Evolutionary conservation across 2,329 filamentous ascomycete species (phyloP).

Genomic region (Zymoseptoria tritici): DNA sequence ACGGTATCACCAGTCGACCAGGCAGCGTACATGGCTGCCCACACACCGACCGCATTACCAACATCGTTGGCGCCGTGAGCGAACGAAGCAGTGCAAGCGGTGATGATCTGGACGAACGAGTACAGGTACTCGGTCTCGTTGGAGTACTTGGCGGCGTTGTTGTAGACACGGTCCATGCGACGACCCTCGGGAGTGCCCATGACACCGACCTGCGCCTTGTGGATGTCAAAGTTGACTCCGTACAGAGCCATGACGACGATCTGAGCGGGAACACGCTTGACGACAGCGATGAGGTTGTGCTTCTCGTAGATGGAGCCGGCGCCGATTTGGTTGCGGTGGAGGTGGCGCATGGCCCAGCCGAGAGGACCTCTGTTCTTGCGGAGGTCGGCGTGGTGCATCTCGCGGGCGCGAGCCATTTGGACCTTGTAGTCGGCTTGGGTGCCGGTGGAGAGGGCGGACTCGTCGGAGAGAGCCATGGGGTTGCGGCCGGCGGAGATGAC

Average conservation of each 20-base stretch:
- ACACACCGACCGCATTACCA: conserved; percentile 56
- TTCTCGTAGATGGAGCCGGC: conserved; percentile 66
- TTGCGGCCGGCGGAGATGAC: neutral
- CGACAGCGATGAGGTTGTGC: conserved; percentile 57
- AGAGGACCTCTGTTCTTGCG: conserved; percentile 57
- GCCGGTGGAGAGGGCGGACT: neutral
- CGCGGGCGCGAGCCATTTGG: conserved; percentile 50
- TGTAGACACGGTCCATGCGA: conserved; percentile 57
- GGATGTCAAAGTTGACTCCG: conserved; percentile 75
- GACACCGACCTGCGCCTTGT: conserved; percentile 65
- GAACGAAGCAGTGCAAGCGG: conserved; percentile 65
- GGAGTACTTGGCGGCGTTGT: conserved; percentile 52
- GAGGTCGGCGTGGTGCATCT: conserved; percentile 56
- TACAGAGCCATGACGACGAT: conserved; percentile 59
- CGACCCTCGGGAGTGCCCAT: conserved; percentile 63
- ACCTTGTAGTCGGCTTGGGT: conserved; percentile 48
- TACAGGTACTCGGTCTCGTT: conserved; percentile 58
- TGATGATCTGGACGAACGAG: conserved; percentile 59
- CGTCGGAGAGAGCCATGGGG: neutral
- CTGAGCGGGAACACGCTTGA: conserved; percentile 62
- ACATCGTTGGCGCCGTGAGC: conserved; percentile 64
- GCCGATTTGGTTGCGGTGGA: conserved; percentile 66
- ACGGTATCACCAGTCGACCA: conserved; percentile 46
- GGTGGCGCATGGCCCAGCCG: conserved; percentile 75
- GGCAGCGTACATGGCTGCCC: conserved; percentile 55